Percentiles rank a stretch among this genome's conserved stretches.
These are phyloP conservation scores for Geosmithia flava DNA, from an alignment of 2,329 filamentous ascomycete genomes.

Conservation along the genomic window DNA sequence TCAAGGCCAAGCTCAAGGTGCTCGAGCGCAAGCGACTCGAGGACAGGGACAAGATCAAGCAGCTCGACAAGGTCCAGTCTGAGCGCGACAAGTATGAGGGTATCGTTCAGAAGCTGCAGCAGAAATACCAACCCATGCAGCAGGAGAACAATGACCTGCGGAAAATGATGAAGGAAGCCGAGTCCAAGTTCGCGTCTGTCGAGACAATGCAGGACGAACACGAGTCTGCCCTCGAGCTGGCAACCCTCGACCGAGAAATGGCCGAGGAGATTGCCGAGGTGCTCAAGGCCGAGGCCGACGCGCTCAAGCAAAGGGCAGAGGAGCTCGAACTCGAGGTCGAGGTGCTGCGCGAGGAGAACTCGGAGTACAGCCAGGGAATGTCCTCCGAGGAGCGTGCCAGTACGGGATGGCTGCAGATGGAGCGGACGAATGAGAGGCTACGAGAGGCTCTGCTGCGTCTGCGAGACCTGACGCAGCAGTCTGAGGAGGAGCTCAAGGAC, in stretches of 20 bases:
- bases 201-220: conserved; percentile 71
- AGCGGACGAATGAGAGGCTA: conserved; percentile 78
- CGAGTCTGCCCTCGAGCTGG: conserved; percentile 75
- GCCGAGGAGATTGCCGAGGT: conserved; percentile 86
- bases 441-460: conserved; percentile 75
- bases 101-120: conserved; percentile 83
- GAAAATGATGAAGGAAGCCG: conserved; percentile 65
- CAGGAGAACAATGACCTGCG: conserved; percentile 67
- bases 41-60: conserved; percentile 74
- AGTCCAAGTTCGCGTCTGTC: conserved; percentile 52
- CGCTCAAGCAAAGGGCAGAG: conserved; percentile 62
- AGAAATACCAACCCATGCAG: conserved; percentile 76
- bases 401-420: conserved; percentile 82
- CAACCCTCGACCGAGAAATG: conserved; percentile 86
- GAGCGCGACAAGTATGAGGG: conserved; percentile 69
- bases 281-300: conserved; percentile 67
- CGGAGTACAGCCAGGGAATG: conserved; percentile 73
- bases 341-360: conserved; percentile 75
- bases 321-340: conserved; percentile 84
- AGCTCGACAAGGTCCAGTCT: conserved; percentile 60
- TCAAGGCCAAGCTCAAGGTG: conserved; percentile 77
- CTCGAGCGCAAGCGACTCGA: conserved; percentile 80
- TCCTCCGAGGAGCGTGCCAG: conserved; percentile 77
- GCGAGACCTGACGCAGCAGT: conserved; percentile 76
- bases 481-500: conserved; percentile 65